Conservation (phyloP, 495 filamentous ascomycete species). For the Penicillium egyptiacum region DNA sequence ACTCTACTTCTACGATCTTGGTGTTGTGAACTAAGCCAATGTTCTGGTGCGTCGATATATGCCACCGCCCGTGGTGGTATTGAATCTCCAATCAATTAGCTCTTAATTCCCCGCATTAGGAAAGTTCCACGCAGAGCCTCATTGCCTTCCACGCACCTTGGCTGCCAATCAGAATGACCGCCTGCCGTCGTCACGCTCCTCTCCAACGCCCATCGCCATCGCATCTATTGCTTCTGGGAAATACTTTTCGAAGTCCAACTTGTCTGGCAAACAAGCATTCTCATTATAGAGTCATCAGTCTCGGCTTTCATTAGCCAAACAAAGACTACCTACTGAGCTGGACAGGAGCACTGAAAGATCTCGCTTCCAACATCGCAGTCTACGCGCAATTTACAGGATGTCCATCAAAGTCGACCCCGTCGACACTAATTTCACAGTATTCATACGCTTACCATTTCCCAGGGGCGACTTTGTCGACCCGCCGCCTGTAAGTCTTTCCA, state of each 20-base stretch:
- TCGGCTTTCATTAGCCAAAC: not conserved
- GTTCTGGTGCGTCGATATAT: not conserved
- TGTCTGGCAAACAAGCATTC: not conserved
- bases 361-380: conserved; percentile 7
- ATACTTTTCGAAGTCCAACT: not conserved
- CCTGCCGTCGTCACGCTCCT: conserved; percentile 20
- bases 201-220: conserved; percentile 11
- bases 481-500: conserved; percentile 60
- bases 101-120: not conserved
- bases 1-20: not conserved
- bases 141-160: conserved; percentile 15
- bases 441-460: conserved; percentile 84
- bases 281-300: not conserved
- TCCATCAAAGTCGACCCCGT: conserved; percentile 14
- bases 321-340: not conserved
- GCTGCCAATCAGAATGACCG: conserved; percentile 16
- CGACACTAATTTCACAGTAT: conserved; percentile 63
- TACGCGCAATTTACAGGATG: conserved; percentile 16
- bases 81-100: not conserved
- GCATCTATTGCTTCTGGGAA: not conserved
- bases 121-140: conserved; percentile 5
- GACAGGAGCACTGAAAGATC: not conserved
- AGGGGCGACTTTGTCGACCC: conserved; percentile 89
- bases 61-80: not conserved
- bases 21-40: not conserved